These are phyloP conservation scores for Verticillium klebahnii DNA, from an alignment of 2,329 filamentous ascomycete species.

Conservation along the genomic window DNA sequence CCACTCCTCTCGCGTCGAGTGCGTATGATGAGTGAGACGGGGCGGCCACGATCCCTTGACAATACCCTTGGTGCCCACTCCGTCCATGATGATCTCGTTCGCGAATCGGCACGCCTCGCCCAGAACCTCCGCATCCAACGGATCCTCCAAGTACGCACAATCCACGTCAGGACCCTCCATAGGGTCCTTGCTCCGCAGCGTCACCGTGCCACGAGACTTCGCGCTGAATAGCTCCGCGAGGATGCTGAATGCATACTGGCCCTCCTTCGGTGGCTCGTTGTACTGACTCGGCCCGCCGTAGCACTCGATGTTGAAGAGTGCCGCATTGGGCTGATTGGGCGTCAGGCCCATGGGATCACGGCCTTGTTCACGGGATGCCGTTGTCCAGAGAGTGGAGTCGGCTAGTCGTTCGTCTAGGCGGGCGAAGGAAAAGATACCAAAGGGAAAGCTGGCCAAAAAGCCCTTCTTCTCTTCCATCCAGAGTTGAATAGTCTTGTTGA, in stretches of 20 bases:
- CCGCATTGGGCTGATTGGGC: constrained; percentile 52
- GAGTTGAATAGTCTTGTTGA: constrained; percentile 43
- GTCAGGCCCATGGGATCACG: constrained; percentile 61
- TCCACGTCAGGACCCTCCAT: constrained; percentile 50
- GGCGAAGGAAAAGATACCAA: constrained; percentile 57
- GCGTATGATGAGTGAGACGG: not conserved
- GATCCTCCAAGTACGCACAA: constrained; percentile 53
- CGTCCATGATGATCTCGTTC: constrained; percentile 48
- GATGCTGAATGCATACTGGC: constrained; percentile 52
- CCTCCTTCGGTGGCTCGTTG: constrained; percentile 44
- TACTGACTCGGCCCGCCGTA: constrained; percentile 58
- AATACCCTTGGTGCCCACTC: constrained; percentile 14
- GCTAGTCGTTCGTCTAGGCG: constrained; percentile 56
- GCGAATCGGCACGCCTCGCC: constrained; percentile 53
- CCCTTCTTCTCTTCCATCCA: constrained; percentile 57
- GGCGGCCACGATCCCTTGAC: not conserved
- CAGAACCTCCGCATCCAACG: constrained; percentile 53
- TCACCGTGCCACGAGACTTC: constrained; percentile 52
- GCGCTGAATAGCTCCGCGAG: constrained; percentile 54
- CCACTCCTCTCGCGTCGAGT: constrained; percentile 21
- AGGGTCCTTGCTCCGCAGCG: constrained; percentile 41
- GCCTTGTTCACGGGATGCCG: constrained; percentile 39
- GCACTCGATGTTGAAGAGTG: constrained; percentile 59
- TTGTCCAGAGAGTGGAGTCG: constrained; percentile 49
- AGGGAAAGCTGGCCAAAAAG: constrained; percentile 56